These are phyloP conservation scores for Physcomitrellopsis africana DNA, from an alignment of 225 moss, liverwort and hornwort species.

Conservation along the genomic window DNA sequence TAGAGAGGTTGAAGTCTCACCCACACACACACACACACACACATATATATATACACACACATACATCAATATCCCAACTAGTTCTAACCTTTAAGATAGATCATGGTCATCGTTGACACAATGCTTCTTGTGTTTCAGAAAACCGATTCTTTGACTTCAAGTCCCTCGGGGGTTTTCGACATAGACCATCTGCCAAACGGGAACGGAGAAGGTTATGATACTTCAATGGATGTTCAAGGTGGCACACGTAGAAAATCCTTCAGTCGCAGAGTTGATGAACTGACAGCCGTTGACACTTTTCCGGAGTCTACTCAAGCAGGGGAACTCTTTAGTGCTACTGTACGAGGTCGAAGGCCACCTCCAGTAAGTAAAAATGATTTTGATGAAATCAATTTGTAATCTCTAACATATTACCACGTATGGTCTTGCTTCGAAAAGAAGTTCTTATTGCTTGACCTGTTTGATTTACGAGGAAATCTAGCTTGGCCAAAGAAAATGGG, in stretches of 20 bases:
- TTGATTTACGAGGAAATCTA: too few species aligned
- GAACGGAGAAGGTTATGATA: conserved; percentile 77
- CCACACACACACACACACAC: too few species aligned
- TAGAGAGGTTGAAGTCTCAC: neutral
- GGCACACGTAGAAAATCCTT: conserved; percentile 77
- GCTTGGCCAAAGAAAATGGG: too few species aligned
- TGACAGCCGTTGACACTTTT: conserved; percentile 66
- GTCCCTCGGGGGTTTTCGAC: conserved; percentile 82
- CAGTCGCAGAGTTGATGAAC: conserved; percentile 82
- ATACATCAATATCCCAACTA: conserved; percentile 14
- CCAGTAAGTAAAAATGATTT: conserved; percentile 58
- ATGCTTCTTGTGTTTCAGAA: conserved; percentile 57
- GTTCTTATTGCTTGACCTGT: too few species aligned
- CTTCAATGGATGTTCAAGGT: conserved; percentile 60
- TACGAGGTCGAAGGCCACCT: conserved; percentile 88
- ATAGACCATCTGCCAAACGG: conserved; percentile 74
- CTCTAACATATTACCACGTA: neutral
- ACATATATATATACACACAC: neutral
- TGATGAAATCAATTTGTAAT: conserved; percentile 16
- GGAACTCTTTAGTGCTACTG: conserved; percentile 91
- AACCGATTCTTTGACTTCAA: conserved; percentile 75
- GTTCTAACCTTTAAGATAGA: neutral
- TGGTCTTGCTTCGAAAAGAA: too few species aligned
- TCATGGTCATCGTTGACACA: conserved; percentile 24
- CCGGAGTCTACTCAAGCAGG: conserved; percentile 97